Evolutionary conservation across 169 alveolate species (phyloP).

Genomic region (Plasmodium vivax): DNA sequence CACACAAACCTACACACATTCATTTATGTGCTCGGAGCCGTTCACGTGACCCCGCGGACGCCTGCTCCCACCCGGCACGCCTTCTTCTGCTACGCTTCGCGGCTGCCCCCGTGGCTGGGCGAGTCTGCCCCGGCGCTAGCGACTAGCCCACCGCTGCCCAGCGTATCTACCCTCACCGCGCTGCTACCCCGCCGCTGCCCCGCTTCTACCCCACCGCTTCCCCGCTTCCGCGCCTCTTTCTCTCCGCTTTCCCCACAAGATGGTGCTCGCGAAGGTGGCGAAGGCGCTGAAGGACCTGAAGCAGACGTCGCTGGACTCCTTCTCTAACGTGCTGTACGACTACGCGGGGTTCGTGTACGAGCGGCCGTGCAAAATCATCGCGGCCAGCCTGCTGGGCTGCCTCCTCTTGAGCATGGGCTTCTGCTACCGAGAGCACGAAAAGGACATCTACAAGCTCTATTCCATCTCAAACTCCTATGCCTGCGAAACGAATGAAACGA

Average conservation of each 20-base stretch:
- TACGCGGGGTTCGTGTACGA: conserved; percentile 70
- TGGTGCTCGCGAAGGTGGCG: neutral
- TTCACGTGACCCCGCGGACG: neutral
- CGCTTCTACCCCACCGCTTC: neutral
- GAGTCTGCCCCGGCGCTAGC: too few species aligned
- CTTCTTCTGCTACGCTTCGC: neutral
- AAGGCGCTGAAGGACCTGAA: conserved; percentile 4
- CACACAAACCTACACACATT: neutral
- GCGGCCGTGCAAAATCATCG: conserved; percentile 25
- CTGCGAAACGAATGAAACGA: conserved; percentile 34
- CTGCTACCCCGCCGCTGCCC: neutral
- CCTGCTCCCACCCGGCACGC: neutral
- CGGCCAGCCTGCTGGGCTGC: conserved; percentile 13
- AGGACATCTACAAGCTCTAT: conserved; percentile 34
- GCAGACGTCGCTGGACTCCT: conserved; percentile 12
- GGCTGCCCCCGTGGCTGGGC: neutral
- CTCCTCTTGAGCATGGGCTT: conserved; percentile 6
- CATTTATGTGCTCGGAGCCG: neutral
- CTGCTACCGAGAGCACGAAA: conserved; percentile 50
- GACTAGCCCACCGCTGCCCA: neutral
- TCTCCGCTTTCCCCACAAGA: neutral
- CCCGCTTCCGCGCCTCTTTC: too few species aligned
- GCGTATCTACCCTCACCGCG: neutral
- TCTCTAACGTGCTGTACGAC: conserved; percentile 9
- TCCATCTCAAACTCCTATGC: conserved; percentile 38